Evolutionary conservation across 345 rosid species (phyloP).

Genomic region (Sisymbrium altissimum): DNA sequence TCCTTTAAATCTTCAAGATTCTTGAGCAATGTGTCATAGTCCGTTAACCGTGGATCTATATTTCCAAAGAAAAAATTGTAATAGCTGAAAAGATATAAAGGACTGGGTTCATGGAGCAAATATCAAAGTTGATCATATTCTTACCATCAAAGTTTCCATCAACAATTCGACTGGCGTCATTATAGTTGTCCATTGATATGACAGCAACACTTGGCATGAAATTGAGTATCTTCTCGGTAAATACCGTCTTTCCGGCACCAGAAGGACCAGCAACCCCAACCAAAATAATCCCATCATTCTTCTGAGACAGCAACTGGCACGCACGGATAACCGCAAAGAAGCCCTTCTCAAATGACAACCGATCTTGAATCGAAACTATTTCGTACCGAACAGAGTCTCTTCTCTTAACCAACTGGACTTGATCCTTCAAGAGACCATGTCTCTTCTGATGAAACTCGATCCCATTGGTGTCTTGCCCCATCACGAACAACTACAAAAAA

Average conservation of each 20-base stretch:
- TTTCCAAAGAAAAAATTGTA: conserved; percentile 5
- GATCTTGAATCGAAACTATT: conserved; percentile 68
- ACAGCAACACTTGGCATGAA: conserved; percentile 87
- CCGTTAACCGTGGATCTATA: conserved; percentile 96
- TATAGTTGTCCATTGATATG: conserved; percentile 94
- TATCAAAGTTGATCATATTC: background rate
- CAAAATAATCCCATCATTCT: conserved; percentile 78
- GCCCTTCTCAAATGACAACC: conserved; percentile 87
- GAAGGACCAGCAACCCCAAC: conserved; percentile 98
- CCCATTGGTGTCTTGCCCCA: conserved; percentile 55
- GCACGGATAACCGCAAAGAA: conserved; percentile 87
- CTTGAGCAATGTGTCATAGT: conserved; percentile 83
- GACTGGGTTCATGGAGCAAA: background rate
- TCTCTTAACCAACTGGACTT: conserved; percentile 70
- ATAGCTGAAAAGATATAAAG: background rate
- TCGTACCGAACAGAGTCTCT: conserved; percentile 63
- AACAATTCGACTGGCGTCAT: conserved; percentile 82
- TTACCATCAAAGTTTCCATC: conserved; percentile 96
- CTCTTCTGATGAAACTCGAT: conserved; percentile 55
- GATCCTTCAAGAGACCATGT: conserved; percentile 83
- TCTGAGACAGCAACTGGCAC: conserved; percentile 84
- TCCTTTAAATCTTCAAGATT: conserved; percentile 74
- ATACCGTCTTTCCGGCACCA: conserved; percentile 98
- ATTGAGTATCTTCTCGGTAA: conserved; percentile 84
- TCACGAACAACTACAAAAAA: conserved; percentile 19